Conservation (phyloP, 2,329 filamentous ascomycete genomes). For the Microthyrium microscopicum region DNA sequence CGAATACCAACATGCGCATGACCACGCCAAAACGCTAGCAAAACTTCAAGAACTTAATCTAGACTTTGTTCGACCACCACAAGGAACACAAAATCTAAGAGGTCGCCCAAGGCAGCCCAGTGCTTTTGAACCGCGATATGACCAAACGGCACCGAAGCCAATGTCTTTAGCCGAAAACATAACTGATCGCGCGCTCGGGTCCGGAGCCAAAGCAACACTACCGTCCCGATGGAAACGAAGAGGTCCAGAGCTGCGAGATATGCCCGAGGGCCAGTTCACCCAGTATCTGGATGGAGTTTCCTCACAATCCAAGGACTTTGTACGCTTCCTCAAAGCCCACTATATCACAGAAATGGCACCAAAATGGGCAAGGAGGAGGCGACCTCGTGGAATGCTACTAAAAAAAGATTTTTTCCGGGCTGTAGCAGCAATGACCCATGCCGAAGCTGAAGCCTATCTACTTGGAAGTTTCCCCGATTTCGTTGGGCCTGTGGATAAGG, state of each 20-base stretch:
- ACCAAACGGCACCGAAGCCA: constrained; percentile 24
- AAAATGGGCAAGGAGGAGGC: no score
- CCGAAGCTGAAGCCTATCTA: no score
- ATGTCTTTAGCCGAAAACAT: constrained; percentile 9
- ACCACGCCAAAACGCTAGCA: constrained; percentile 62
- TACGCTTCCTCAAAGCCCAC: no score
- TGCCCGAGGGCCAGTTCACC: constrained; percentile 38
- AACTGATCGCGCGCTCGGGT: constrained; percentile 2
- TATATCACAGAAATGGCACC: no score
- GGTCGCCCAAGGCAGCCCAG: constrained; percentile 12
- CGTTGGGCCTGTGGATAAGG: no score
- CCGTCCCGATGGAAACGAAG: constrained; percentile 36
- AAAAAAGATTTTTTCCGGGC: no score
- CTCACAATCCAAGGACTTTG: constrained; percentile 26
- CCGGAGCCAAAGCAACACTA: constrained; percentile 1
- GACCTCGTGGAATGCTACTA: no score
- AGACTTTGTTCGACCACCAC: constrained; percentile 31
- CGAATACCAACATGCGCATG: constrained; percentile 68
- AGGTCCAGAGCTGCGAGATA: constrained; percentile 41
- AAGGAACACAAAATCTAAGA: constrained; percentile 6
- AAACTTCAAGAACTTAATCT: constrained; percentile 78
- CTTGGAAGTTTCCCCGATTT: no score
- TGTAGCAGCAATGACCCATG: no score
- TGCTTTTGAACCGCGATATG: constrained; percentile 25
- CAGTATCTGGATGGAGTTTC: constrained; percentile 32